phyloP scores from a whole-genome alignment of 345 rosid genomes.

The Eucalyptus regnans region DNA sequence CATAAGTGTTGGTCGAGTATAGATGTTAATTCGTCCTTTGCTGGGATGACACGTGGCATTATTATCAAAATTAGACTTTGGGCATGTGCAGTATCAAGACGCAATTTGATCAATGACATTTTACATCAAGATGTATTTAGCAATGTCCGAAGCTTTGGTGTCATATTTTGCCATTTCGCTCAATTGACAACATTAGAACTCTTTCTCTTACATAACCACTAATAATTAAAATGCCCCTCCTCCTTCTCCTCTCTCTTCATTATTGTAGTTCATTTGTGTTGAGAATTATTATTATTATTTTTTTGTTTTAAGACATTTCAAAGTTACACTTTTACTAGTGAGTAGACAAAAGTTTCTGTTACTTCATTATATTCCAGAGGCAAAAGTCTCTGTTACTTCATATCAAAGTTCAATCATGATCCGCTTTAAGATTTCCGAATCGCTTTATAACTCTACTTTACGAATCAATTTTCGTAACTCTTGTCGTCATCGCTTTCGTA shows the following conservation, averaged over 20 bases:
- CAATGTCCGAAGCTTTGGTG: neutral
- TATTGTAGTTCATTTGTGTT: too few relatives aligned
- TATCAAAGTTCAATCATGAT: neutral
- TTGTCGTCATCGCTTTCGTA: neutral
- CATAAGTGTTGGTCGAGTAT: neutral
- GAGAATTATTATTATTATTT: too few relatives aligned
- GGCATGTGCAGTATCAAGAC: neutral
- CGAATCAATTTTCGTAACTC: neutral
- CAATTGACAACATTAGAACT: too few relatives aligned
- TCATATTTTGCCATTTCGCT: neutral
- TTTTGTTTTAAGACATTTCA: too few relatives aligned
- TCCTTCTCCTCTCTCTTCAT: too few relatives aligned
- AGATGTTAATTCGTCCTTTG: neutral
- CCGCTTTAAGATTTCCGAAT: neutral
- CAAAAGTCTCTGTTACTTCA: too few relatives aligned
- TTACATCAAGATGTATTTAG: neutral
- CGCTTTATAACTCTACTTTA: neutral
- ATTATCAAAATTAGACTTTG: neutral
- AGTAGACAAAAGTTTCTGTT: too few relatives aligned
- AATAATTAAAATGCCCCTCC: too few relatives aligned
- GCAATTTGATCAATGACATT: neutral
- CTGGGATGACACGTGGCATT: neutral
- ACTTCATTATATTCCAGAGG: too few relatives aligned
- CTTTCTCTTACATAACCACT: too few relatives aligned
- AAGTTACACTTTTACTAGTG: too few relatives aligned